Evolutionary conservation across 371 early-diverging fungal species (phyloP).

Genomic region (Mortierella sp.): DNA sequence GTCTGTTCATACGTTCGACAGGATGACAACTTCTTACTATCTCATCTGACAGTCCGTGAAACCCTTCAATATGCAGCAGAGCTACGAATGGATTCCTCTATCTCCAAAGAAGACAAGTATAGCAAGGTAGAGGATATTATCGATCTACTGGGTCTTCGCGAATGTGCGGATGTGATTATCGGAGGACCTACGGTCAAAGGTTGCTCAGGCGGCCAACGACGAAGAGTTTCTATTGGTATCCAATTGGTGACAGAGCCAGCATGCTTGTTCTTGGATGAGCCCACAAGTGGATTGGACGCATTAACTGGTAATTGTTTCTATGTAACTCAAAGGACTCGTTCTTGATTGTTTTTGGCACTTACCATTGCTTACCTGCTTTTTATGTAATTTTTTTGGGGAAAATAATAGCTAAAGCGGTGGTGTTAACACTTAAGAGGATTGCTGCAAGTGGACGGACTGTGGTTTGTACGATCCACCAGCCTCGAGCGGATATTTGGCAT

Average conservation of each 20-base stretch:
- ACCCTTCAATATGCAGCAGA: constrained; percentile 56
- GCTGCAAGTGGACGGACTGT: constrained; percentile 48
- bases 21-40: constrained; percentile 58
- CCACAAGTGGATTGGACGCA: constrained; percentile 69
- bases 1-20: constrained; percentile 63
- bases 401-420: constrained; percentile 36
- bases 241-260: constrained; percentile 71
- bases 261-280: constrained; percentile 60
- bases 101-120: constrained; percentile 20
- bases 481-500: constrained; percentile 52
- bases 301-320: constrained; percentile 11
- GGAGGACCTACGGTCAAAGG: constrained; percentile 36
- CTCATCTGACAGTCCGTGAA: constrained; percentile 59
- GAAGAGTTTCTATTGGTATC: constrained; percentile 75
- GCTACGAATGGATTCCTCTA: constrained; percentile 37
- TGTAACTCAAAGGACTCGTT: no score
- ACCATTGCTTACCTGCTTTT: no score
- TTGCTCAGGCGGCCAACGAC: constrained; percentile 64
- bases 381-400: no score
- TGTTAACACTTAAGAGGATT: constrained; percentile 42
- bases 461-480: constrained; percentile 49
- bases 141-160: constrained; percentile 42
- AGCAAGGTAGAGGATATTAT: constrained; percentile 42
- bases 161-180: constrained; percentile 47
- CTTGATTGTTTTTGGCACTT: no score